Percentiles rank a stretch among this genome's conserved stretches.
Conservation (phyloP, 192 early-diverging fungal genomes). For the Jimgerdemannia flammicorona region DNA sequence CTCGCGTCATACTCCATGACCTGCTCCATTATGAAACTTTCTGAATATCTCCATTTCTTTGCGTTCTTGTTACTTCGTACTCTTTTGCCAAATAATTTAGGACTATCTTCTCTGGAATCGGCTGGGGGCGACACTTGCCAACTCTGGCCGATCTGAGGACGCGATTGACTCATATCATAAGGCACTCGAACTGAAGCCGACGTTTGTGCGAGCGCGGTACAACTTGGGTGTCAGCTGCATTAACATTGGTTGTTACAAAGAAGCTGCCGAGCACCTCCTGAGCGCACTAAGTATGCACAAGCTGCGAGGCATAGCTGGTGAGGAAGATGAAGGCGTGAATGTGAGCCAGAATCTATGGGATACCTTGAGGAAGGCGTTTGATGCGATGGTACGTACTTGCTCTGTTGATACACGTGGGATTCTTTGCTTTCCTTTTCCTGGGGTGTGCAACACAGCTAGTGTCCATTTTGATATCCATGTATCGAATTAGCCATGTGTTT, state of each 20-base stretch:
- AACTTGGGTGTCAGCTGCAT: constrained; percentile 96
- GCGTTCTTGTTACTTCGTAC: not conserved
- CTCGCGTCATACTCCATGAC: too few species aligned
- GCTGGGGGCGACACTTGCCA: constrained; percentile 95
- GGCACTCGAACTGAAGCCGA: constrained; percentile 90
- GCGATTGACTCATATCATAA: constrained; percentile 95
- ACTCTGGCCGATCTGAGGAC: constrained; percentile 65
- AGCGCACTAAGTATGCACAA: constrained; percentile 82
- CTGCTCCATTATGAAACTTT: too few species aligned
- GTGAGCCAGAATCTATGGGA: constrained; percentile 64
- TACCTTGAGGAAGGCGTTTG: constrained; percentile 54
- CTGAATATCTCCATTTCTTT: too few species aligned
- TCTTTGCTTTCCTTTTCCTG: too few species aligned
- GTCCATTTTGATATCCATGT: not conserved
- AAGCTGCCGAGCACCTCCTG: constrained; percentile 93
- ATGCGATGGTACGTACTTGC: constrained; percentile 45
- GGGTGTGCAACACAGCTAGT: not conserved
- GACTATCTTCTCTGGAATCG: constrained; percentile 97
- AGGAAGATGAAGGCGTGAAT: constrained; percentile 42
- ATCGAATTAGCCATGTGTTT: not conserved
- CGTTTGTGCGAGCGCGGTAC: constrained; percentile 95
- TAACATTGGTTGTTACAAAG: constrained; percentile 84
- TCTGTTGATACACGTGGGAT: too few species aligned
- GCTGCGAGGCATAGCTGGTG: constrained; percentile 3
- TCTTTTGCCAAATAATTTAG: constrained; percentile 16